These are phyloP conservation scores for Naegleria lovaniensis DNA, from an alignment of 208 protist species.

Conservation along the genomic window DNA sequence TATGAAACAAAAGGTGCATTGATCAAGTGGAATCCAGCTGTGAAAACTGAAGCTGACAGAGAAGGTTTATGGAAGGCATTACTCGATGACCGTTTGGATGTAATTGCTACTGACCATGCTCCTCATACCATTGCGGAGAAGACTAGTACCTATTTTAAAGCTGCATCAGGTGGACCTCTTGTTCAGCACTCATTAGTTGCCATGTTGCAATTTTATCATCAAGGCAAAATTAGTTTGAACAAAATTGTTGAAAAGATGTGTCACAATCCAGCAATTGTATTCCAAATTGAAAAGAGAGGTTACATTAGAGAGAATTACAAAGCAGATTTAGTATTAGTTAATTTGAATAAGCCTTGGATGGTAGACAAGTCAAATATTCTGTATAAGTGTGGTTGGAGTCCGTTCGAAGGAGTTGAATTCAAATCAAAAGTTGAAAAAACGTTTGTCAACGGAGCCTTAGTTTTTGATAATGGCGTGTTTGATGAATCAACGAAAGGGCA, in stretches of 20 bases:
- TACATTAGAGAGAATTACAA: constrained; percentile 57
- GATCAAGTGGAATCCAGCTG: constrained; percentile 73
- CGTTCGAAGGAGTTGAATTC: constrained; percentile 65
- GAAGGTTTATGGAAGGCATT: constrained; percentile 77
- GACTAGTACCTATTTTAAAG: constrained; percentile 45
- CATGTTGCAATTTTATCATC: constrained; percentile 59
- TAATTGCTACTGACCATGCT: constrained; percentile 85
- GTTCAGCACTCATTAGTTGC: constrained; percentile 48
- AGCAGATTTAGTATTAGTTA: constrained; percentile 40
- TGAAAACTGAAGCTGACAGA: constrained; percentile 62
- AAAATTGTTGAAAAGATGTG: constrained; percentile 43
- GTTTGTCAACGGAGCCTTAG: background rate
- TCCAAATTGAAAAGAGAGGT: constrained; percentile 62
- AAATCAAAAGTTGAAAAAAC: constrained; percentile 46
- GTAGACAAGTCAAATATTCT: constrained; percentile 58
- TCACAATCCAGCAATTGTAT: constrained; percentile 59
- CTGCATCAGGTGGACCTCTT: constrained; percentile 81
- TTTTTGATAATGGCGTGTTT: background rate
- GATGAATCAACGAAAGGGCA: background rate
- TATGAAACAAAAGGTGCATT: constrained; percentile 58
- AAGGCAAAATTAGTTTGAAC: constrained; percentile 50
- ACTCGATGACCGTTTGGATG: constrained; percentile 75
- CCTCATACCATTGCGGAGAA: constrained; percentile 81
- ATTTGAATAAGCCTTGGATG: constrained; percentile 55
- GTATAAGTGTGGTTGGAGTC: constrained; percentile 72